Evolutionary conservation across 371 early-diverging fungal genomes (phyloP).

Genomic region (Rhizopus microsporus): DNA sequence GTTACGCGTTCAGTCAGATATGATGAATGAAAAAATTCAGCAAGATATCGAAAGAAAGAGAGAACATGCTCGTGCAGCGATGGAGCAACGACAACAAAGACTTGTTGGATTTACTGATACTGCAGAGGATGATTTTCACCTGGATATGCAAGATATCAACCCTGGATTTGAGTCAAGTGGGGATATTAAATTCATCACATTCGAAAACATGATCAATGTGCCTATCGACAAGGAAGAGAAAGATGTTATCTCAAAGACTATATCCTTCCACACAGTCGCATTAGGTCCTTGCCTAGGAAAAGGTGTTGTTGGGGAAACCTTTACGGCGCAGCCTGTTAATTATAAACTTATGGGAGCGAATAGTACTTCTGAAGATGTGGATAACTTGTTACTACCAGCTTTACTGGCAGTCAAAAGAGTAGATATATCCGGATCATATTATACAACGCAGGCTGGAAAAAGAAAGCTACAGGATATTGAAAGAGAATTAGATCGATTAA

Average conservation of each 20-base stretch:
- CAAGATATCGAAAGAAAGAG: conserved; percentile 54
- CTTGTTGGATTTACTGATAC: conserved; percentile 30
- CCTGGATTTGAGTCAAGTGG: conserved; percentile 17
- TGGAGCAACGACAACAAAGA: conserved; percentile 32
- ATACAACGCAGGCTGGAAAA: conserved; percentile 57
- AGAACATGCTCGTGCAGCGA: conserved; percentile 41
- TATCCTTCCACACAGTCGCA: conserved; percentile 45
- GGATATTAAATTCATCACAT: conserved; percentile 46
- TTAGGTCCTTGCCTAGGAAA: conserved; percentile 44
- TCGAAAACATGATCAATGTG: conserved; percentile 53
- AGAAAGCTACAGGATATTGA: conserved; percentile 63
- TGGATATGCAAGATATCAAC: conserved; percentile 9
- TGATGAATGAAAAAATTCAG: conserved; percentile 56
- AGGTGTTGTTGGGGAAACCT: conserved; percentile 41
- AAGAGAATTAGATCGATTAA: conserved; percentile 59
- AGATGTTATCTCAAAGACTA: conserved; percentile 29
- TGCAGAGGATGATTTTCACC: conserved; percentile 35
- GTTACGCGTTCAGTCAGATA: conserved; percentile 55
- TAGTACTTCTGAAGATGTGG: conserved; percentile 22
- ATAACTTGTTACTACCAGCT: conserved; percentile 26
- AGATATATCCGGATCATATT: conserved; percentile 41
- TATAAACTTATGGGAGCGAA: conserved; percentile 28
- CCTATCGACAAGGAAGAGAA: conserved; percentile 44
- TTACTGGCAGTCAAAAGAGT: conserved; percentile 45
- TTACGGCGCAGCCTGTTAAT: conserved; percentile 41